Conservation (phyloP, 345 rosid species). For the Arabis hirsuta region DNA sequence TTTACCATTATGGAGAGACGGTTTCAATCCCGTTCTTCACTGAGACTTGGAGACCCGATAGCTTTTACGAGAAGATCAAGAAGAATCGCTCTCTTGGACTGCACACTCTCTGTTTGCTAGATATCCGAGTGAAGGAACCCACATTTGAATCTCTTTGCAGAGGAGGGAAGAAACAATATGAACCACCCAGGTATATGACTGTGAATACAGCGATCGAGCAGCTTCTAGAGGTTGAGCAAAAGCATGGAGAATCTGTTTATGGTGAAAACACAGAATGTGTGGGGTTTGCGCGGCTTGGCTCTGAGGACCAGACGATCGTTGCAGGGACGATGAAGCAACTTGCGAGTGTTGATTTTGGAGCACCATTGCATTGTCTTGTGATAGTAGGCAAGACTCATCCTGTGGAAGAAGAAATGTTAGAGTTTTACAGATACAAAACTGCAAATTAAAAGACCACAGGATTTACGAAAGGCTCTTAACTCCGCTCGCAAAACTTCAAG, state of each 20-base stretch:
- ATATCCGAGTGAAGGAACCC: slow-evolving; percentile 94
- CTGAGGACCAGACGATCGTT: slow-evolving; percentile 81
- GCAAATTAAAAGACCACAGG: slow-evolving; percentile 7
- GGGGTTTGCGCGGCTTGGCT: slow-evolving; percentile 82
- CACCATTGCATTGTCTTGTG: slow-evolving; percentile 85
- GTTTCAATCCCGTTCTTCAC: slow-evolving; percentile 88
- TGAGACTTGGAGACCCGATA: slow-evolving; percentile 87
- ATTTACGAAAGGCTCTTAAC: not conserved
- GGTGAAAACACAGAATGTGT: slow-evolving; percentile 69
- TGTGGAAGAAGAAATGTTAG: slow-evolving; percentile 87
- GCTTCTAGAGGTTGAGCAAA: slow-evolving; percentile 79
- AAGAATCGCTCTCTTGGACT: slow-evolving; percentile 69
- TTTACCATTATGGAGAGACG: slow-evolving; percentile 92
- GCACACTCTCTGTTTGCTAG: slow-evolving; percentile 90
- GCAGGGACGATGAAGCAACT: slow-evolving; percentile 80
- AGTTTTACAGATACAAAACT: slow-evolving; percentile 56
- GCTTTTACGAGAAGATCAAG: slow-evolving; percentile 85
- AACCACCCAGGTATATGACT: slow-evolving; percentile 87
- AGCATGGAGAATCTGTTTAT: slow-evolving; percentile 64
- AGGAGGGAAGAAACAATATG: slow-evolving; percentile 89
- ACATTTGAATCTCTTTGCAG: slow-evolving; percentile 88
- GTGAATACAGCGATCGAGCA: slow-evolving; percentile 88
- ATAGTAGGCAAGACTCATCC: slow-evolving; percentile 83
- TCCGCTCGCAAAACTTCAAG: slow-evolving; percentile 7
- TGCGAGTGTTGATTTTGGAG: slow-evolving; percentile 69